phyloP scores from a whole-genome alignment of 257 asterid genomes.

The Solanum sparsipilum region DNA sequence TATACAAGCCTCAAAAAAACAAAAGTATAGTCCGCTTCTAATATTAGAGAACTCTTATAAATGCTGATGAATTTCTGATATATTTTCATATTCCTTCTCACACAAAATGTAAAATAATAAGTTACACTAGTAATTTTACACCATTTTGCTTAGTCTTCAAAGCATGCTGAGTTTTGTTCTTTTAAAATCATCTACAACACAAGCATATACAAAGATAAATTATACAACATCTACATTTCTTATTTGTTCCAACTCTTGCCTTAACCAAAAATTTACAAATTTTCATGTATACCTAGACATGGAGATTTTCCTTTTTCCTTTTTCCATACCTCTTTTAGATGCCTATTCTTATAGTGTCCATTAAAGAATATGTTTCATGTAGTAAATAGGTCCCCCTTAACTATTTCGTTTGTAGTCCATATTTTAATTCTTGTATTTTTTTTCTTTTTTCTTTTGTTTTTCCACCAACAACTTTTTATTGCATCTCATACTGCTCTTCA shows the following conservation, averaged over 20 bases:
- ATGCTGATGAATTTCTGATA: neutral
- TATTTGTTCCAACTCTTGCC: neutral
- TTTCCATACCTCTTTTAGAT: neutral
- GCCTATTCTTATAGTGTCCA: neutral
- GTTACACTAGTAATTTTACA: neutral
- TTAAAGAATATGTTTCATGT: neutral
- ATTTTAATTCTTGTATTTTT: neutral
- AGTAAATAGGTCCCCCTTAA: neutral
- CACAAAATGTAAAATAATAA: neutral
- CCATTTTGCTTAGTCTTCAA: neutral
- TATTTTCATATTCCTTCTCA: neutral
- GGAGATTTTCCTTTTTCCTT: neutral
- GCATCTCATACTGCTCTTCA: neutral
- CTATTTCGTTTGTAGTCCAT: neutral
- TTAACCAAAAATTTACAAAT: neutral
- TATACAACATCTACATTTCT: neutral
- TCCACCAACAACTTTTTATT: neutral
- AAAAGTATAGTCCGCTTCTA: neutral
- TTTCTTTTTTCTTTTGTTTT: neutral
- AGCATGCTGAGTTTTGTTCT: neutral
- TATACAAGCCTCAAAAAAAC: neutral
- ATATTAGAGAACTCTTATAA: neutral
- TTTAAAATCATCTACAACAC: neutral
- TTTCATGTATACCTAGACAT: neutral
- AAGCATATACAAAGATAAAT: neutral